Conservation (phyloP, 441 rosid species). For the Bocquillonia castaneifolia region DNA sequence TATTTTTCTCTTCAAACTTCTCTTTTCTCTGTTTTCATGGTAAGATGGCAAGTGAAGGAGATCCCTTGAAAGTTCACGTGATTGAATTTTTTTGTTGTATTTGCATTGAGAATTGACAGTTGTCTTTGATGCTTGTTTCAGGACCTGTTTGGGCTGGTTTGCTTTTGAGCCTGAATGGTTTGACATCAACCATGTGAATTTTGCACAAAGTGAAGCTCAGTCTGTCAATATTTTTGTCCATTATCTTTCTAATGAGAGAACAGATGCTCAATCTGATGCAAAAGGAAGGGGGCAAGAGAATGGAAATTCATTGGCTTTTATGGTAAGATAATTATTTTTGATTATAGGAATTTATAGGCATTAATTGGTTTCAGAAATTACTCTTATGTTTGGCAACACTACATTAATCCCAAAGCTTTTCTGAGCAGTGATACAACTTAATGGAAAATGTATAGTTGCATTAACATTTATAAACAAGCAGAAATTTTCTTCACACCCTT, state of each 20-base stretch:
- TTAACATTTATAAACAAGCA: not conserved
- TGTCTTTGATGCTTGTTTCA: constrained; percentile 37
- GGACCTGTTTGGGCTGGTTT: constrained; percentile 98
- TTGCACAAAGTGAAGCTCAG: constrained; percentile 79
- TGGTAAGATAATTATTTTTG: constrained; percentile 33
- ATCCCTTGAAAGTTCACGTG: not conserved
- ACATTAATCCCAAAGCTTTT: not conserved
- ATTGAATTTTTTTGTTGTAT: not conserved
- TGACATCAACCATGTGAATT: constrained; percentile 57
- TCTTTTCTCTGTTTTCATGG: not conserved
- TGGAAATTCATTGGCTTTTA: constrained; percentile 50
- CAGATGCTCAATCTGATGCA: constrained; percentile 58
- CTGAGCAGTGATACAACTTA: not conserved
- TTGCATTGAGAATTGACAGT: constrained; percentile 20
- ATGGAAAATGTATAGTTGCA: not conserved
- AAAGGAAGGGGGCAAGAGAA: constrained; percentile 62
- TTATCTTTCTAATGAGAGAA: constrained; percentile 61
- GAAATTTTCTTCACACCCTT: not conserved
- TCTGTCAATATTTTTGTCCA: constrained; percentile 78
- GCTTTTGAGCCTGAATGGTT: constrained; percentile 92
- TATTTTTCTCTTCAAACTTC: not conserved
- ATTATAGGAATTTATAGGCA: not conserved
- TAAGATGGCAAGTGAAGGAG: not conserved
- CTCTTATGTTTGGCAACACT: not conserved
- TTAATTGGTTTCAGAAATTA: not conserved